Percentiles rank a stretch among this genome's conserved stretches.
Conservation (phyloP, 768 basidiomycete genomes). For the Austroboletus eburneus region DNA sequence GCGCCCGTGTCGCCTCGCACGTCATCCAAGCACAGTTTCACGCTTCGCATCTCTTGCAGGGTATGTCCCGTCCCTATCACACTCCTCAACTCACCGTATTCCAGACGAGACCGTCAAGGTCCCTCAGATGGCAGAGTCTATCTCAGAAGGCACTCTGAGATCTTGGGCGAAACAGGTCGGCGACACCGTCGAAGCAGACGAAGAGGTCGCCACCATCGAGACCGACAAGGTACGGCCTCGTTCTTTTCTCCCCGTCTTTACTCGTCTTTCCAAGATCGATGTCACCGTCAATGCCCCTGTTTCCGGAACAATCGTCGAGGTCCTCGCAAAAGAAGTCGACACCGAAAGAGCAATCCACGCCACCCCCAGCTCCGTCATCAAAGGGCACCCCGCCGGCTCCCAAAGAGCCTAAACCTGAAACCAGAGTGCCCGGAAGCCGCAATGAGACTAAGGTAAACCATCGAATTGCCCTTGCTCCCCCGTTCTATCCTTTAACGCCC, state of each 20-base stretch:
- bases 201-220: conserved; percentile 97
- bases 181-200: conserved; percentile 85
- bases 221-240: conserved; percentile 80
- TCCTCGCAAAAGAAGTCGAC: conserved; percentile 87
- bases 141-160: conserved; percentile 95
- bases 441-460: conserved; percentile 77
- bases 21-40: conserved; percentile 61
- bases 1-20: conserved; percentile 49
- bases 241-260: neutral
- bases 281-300: conserved; percentile 92
- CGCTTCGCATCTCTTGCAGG: conserved; percentile 63
- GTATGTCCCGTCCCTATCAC: conserved; percentile 35
- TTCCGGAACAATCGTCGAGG: conserved; percentile 82
- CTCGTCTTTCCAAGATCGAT: conserved; percentile 88
- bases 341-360: conserved; percentile 55
- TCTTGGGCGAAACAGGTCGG: conserved; percentile 92
- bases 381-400: conserved; percentile 25
- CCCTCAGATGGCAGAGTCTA: conserved; percentile 97
- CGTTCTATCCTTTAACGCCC: neutral
- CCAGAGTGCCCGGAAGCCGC: conserved; percentile 50
- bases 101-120: conserved; percentile 93
- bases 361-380: conserved; percentile 41
- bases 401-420: conserved; percentile 32
- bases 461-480: neutral
- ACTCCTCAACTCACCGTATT: conserved; percentile 8